Base-by-base conservation (phyloP, 2,329 filamentous ascomycete species). In the Parastagonospora avenae region DNA sequence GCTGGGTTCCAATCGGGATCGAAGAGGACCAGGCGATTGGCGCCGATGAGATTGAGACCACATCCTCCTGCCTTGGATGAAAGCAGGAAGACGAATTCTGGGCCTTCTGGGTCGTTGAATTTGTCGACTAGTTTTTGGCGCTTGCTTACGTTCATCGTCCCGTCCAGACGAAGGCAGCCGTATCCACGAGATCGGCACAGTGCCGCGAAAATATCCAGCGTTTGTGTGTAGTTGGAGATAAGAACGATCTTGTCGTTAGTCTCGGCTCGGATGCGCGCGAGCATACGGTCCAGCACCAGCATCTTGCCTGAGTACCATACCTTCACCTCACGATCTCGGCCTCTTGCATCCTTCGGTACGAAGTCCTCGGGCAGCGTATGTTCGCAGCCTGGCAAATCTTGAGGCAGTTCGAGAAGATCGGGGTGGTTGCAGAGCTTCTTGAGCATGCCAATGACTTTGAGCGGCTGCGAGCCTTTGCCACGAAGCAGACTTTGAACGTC, bases 341-440 rank as follows among this genome's bases (percentile, higher is more conserved):
- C 94, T 42, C 94, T 85, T 2, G 88, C 80, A 57, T 97, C 93
- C 65, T 92, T 96, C 0, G 89, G 90, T 4, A 95, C 85, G 67
- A 91, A 99, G 67, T 96, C 93, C 2, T 90, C 87, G 0, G 94
- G 94, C 67, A 87, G 94, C 62, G 84, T 85, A 27, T 85, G 71
- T 66, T 99, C 92, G 51, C 89, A 92, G 4, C 94, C 94, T 0
- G 93, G 92, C 28, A 99, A 79, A 69, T 99, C 94, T 0, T 85
- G 84, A 0, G 88, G 80, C 1, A 97, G 80, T 54, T 92, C 90
- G 30, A 99, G 84, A 3, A 99, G 83, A 70, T 99, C 94, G 0
- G 94, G 94, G 66, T 99, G 94, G 64, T 99, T 99, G 80, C 95
- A 99, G 11, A 99, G 86, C 74, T 99, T 99, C 77, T 99, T 99